Base-by-base conservation (phyloP, 768 basidiomycete species). In the Suillus decipiens region DNA sequence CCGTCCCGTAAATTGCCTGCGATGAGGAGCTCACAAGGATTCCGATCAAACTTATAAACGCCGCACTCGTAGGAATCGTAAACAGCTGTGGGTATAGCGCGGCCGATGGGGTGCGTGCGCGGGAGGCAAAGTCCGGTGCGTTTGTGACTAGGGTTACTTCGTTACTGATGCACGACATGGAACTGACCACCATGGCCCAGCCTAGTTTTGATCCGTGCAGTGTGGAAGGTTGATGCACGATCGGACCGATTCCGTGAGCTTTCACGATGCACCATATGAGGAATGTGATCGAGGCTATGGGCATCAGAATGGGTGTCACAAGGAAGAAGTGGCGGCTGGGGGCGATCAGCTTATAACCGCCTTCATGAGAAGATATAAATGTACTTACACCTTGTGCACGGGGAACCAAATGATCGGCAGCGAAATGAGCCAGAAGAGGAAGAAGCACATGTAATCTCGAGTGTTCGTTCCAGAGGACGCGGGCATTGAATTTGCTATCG, bases 371-470 rank as follows among this genome's bases (percentile, higher is more conserved):
- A 53, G 60, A 66, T 55, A 39, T 60, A 65, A 64, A 63, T 62
- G 53, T 60, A 76, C 85, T 62, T 73, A 89, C 88, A 92, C 89
- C 70, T 89, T 83, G 78, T 94, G 90, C 55, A 93, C 86, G 12
- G 90, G 91, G 67, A 92, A 88, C 89, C 89, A 92, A 67, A 93
- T 88, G 19, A 88, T 86, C 10, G 90, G 90, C 36, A 93, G 82
- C 37, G 87, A 89, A 43, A 92, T 81, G 33, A 93, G 76, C 88
- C 90, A 94, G 80, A 93, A 95, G 63, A 95, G 79, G 81, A 95
- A 89, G 84, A 95, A 95, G 67, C 86, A 86, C 78, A 92, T 77
- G 67, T 89, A 90, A 76, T 90, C 86, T 60, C 84, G 82, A n/a
- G 89, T 88, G 61, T 81, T 89, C 37, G 86, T 93, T 50, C 91